Percentiles rank a stretch among this genome's conserved stretches.
Conservation (phyloP, 1,139 yeast species). For the Hanseniaspora uvarum region DNA sequence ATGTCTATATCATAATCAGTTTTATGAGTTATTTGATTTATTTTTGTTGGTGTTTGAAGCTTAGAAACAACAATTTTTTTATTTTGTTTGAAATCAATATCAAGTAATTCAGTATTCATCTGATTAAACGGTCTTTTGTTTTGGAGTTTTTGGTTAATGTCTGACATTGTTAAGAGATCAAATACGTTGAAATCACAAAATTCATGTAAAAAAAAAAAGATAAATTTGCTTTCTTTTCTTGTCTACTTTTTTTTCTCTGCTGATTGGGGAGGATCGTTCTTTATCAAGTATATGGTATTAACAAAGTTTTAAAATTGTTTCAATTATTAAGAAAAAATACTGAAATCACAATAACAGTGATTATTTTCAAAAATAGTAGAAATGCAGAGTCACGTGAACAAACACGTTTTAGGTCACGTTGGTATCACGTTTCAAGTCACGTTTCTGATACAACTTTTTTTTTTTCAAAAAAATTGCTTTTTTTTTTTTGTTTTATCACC, state of each 20-base stretch:
- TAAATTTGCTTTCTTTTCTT: too few relatives aligned
- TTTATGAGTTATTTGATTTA: background rate
- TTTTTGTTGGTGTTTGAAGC: conserved; percentile 9
- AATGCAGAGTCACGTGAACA: too few relatives aligned
- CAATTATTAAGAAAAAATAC: too few relatives aligned
- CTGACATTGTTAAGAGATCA: background rate
- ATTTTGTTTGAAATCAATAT: background rate
- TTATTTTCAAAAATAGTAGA: too few relatives aligned
- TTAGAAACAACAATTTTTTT: conserved; percentile 13
- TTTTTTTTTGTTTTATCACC: too few relatives aligned
- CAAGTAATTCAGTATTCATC: background rate
- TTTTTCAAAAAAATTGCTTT: too few relatives aligned
- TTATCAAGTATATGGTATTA: too few relatives aligned
- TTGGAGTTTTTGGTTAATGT: background rate
- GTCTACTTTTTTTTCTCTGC: background rate
- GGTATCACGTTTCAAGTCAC: too few relatives aligned
- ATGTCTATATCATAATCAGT: conserved; percentile 1
- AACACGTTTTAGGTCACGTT: too few relatives aligned
- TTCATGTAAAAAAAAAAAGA: background rate
- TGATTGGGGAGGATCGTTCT: too few relatives aligned
- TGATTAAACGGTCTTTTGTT: background rate
- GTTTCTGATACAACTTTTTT: too few relatives aligned
- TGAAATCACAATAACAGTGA: too few relatives aligned
- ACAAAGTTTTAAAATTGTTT: background rate
- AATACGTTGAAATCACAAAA: background rate